Evolutionary conservation across 768 basidiomycete genomes (phyloP).

Genomic region (Hysterangium stoloniferum): DNA sequence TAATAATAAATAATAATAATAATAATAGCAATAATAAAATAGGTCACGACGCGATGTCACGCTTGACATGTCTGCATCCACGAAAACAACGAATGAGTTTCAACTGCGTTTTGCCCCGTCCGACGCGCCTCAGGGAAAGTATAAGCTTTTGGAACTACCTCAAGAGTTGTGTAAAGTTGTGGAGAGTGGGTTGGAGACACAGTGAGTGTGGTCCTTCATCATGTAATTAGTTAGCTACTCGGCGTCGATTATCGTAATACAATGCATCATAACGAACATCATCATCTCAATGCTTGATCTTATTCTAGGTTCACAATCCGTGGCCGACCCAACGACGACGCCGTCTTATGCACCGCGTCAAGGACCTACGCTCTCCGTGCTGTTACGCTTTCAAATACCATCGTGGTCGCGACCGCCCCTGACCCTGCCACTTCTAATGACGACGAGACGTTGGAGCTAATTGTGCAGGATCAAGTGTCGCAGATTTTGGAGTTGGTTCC

Average conservation of each 20-base stretch:
- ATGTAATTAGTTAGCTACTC: no score
- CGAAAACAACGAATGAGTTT: background rate
- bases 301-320: conserved; percentile 62
- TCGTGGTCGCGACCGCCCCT: conserved; percentile 61
- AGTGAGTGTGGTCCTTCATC: conserved; percentile 2
- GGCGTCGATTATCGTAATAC: no score
- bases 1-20: no score
- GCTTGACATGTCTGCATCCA: background rate
- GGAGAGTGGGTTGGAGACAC: conserved; percentile 28
- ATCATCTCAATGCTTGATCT: no score
- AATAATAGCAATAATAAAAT: no score
- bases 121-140: conserved; percentile 1
- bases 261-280: no score
- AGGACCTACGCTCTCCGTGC: conserved; percentile 81
- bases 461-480: conserved; percentile 25
- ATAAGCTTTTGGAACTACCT: conserved; percentile 61
- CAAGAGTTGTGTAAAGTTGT: conserved; percentile 56
- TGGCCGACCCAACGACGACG: conserved; percentile 74
- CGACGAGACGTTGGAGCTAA: background rate
- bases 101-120: background rate
- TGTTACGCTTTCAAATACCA: conserved; percentile 82
- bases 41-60: background rate
- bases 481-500: conserved; percentile 80
- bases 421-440: conserved; percentile 3
- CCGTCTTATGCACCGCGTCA: conserved; percentile 77